Conservation (phyloP, 1,284 basidiomycete species). For the Exobasidium cylindrosporum region DNA sequence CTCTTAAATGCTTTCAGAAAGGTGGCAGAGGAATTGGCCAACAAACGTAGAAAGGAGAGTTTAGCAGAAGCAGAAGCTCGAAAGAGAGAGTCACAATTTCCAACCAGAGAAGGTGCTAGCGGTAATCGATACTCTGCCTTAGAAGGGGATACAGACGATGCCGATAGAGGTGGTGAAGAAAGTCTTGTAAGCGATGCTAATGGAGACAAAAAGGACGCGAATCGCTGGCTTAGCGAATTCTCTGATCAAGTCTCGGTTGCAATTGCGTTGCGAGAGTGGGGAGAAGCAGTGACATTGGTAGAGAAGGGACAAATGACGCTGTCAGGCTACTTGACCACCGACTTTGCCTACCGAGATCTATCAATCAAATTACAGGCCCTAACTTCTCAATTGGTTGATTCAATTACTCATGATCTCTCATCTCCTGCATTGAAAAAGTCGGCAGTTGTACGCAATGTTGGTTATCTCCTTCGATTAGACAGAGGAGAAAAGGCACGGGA, state of each 20-base stretch:
- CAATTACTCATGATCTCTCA: conserved; percentile 72
- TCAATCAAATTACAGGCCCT: conserved; percentile 23
- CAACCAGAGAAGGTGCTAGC: conserved; percentile 6
- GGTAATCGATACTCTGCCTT: conserved; percentile 11
- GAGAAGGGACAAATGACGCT: conserved; percentile 73
- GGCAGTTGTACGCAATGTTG: conserved; percentile 69
- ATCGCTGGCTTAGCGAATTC: conserved; percentile 81
- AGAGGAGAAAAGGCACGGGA: conserved; percentile 75
- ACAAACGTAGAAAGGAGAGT: conserved; percentile 87
- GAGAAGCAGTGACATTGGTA: conserved; percentile 75
- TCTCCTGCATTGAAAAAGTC: conserved; percentile 76
- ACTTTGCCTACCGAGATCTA: conserved; percentile 24
- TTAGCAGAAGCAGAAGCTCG: conserved; percentile 54
- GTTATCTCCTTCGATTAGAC: conserved; percentile 71
- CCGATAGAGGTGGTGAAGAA: conserved; percentile 27
- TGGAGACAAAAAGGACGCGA: conserved; percentile 42
- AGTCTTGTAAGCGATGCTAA: conserved; percentile 19
- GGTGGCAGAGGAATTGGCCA: conserved; percentile 83
- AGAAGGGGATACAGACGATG: conserved; percentile 15
- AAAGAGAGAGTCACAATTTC: conserved; percentile 21
- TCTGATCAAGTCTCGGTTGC: conserved; percentile 86
- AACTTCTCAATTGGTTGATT: conserved; percentile 62
- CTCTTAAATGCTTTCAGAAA: conserved; percentile 81
- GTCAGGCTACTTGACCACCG: conserved; percentile 59
- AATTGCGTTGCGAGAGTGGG: conserved; percentile 85